Evolutionary conservation across 2,329 filamentous ascomycete genomes (phyloP).

Genomic region (Fusarium ambrosium): DNA sequence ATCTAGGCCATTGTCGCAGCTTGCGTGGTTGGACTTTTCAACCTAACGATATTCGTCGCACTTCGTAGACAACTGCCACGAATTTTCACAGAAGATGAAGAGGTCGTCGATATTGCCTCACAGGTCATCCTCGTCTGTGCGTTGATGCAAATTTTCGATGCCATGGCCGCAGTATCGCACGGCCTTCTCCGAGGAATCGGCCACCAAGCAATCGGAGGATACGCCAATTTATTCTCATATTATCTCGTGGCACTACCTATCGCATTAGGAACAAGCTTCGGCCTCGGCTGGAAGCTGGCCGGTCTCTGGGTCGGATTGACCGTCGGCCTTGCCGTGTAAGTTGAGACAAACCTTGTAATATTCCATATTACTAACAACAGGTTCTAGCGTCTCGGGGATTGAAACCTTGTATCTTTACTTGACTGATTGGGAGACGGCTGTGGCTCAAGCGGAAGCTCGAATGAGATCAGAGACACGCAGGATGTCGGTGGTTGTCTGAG

Average conservation of each 20-base stretch:
- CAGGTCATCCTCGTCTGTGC: slow-evolving; percentile 81
- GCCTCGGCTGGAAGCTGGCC: slow-evolving; percentile 78
- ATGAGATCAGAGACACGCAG: slow-evolving; percentile 38
- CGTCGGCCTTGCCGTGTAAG: slow-evolving; percentile 74
- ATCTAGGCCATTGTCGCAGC: slow-evolving; percentile 69
- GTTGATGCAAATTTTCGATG: slow-evolving; percentile 90
- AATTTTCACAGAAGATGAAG: slow-evolving; percentile 78
- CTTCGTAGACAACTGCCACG: slow-evolving; percentile 78
- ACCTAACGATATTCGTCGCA: slow-evolving; percentile 75
- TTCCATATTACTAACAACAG: background rate
- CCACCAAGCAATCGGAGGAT: slow-evolving; percentile 87
- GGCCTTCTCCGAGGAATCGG: slow-evolving; percentile 88
- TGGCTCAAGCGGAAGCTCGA: slow-evolving; percentile 40
- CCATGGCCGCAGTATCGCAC: slow-evolving; percentile 81
- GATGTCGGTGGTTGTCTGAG: slow-evolving; percentile 11
- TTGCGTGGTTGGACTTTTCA: slow-evolving; percentile 78
- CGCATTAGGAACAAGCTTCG: slow-evolving; percentile 81
- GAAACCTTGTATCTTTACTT: slow-evolving; percentile 39
- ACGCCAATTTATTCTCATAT: slow-evolving; percentile 87
- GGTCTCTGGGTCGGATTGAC: slow-evolving; percentile 87
- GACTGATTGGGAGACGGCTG: slow-evolving; percentile 41
- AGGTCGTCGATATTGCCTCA: slow-evolving; percentile 75
- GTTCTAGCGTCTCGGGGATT: slow-evolving; percentile 29
- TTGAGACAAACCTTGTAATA: slow-evolving; percentile 13
- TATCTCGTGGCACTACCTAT: slow-evolving; percentile 88